Conservation (phyloP, 2,329 filamentous ascomycete genomes). For the Hortaea werneckii region DNA sequence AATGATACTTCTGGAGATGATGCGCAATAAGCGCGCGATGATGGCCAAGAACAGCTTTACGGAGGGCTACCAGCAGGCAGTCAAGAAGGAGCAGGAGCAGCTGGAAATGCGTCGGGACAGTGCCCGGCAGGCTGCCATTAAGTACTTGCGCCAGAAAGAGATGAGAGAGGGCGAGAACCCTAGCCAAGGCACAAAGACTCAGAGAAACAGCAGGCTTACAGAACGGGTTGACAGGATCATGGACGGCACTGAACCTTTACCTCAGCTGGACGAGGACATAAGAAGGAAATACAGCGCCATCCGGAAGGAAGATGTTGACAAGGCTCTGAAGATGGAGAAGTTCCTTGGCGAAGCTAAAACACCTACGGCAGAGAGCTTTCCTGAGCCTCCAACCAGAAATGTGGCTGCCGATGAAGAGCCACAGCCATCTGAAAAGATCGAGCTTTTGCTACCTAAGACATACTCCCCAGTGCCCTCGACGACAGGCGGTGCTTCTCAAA, state of each 20-base stretch:
- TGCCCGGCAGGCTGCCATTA: slow-evolving; percentile 15
- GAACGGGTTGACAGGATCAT: neutral
- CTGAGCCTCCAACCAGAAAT: slow-evolving; percentile 1
- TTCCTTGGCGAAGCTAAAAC: slow-evolving; percentile 16
- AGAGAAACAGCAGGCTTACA: neutral
- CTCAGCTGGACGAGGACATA: neutral
- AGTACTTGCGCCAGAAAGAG: slow-evolving; percentile 13
- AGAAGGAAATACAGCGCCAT: slow-evolving; percentile 16
- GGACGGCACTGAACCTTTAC: neutral
- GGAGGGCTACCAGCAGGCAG: slow-evolving; percentile 27
- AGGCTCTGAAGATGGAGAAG: slow-evolving; percentile 18
- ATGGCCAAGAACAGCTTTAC: slow-evolving; percentile 34
- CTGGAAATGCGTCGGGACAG: slow-evolving; percentile 11
- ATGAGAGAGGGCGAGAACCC: slow-evolving; percentile 6
- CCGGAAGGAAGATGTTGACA: slow-evolving; percentile 20
- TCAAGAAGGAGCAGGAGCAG: slow-evolving; percentile 25
- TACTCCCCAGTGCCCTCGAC: neutral
- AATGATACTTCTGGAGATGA: slow-evolving; percentile 39
- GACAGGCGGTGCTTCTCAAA: neutral
- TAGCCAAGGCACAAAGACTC: neutral
- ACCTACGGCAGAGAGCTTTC: slow-evolving; percentile 4
- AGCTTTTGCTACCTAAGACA: slow-evolving; percentile 3
- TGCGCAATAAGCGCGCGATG: slow-evolving; percentile 39
- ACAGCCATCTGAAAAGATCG: slow-evolving; percentile 3
- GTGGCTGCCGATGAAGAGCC: neutral